Percentiles rank a stretch among this genome's conserved stretches.
phyloP scores from a whole-genome alignment of 805 yeast species.

The Starmerella vaccinii region DNA sequence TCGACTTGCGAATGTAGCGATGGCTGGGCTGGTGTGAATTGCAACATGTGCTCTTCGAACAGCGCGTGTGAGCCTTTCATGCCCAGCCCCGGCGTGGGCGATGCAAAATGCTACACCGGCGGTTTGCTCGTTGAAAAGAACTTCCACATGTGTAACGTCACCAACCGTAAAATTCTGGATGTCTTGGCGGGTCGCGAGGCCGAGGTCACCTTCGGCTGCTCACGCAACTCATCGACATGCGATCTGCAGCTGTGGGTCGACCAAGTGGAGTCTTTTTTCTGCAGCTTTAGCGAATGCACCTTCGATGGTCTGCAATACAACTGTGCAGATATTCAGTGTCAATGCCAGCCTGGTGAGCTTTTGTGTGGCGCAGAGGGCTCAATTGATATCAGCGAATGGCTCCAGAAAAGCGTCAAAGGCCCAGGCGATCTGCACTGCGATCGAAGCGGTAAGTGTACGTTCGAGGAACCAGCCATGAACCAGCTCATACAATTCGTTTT shows the following conservation, averaged over 20 bases:
- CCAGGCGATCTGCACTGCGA: conserved; percentile 91
- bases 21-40: conserved; percentile 94
- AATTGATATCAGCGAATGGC: conserved; percentile 85
- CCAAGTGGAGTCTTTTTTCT: conserved; percentile 77
- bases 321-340: conserved; percentile 71
- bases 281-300: conserved; percentile 67
- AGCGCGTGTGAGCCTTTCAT: conserved; percentile 71
- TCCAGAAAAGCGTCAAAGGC: conserved; percentile 79
- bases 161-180: conserved; percentile 70
- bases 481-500: conserved; percentile 79
- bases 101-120: conserved; percentile 80
- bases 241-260: conserved; percentile 96
- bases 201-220: conserved; percentile 86
- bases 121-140: conserved; percentile 73
- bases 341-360: conserved; percentile 86
- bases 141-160: conserved; percentile 90
- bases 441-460: conserved; percentile 50
- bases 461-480: conserved; percentile 94
- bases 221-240: conserved; percentile 53
- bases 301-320: conserved; percentile 60
- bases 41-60: conserved; percentile 69
- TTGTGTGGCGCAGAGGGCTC: conserved; percentile 91
- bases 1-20: conserved; percentile 58
- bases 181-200: conserved; percentile 74
- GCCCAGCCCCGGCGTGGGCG: conserved; percentile 52